Percentiles rank a stretch among this genome's conserved stretches.
These are phyloP conservation scores for Fistulifera pelliculosa DNA, from an alignment of 108 stramenopile genomes.

Conservation along the genomic window DNA sequence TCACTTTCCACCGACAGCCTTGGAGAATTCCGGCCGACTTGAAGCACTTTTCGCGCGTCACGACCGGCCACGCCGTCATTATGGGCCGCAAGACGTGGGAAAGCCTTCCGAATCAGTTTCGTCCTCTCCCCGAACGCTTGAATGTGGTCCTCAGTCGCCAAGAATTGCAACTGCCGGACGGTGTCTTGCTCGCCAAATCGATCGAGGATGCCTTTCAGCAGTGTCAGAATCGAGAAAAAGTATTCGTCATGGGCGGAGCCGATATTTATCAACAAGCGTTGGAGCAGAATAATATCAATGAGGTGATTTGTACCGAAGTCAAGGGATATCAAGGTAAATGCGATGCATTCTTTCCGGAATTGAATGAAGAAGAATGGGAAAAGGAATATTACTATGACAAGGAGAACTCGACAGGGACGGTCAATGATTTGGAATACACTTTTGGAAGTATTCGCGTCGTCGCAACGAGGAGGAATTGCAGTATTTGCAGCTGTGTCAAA, in stretches of 20 bases:
- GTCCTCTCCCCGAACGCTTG: constrained; percentile 81
- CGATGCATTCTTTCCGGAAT: constrained; percentile 74
- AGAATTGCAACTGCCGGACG: constrained; percentile 11
- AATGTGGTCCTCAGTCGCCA: constrained; percentile 88
- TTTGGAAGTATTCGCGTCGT: constrained; percentile 43
- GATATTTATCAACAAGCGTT: constrained; percentile 84
- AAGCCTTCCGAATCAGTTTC: constrained; percentile 89
- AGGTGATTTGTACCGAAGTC: constrained; percentile 64
- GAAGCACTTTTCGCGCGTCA: constrained; percentile 73
- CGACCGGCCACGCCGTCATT: constrained; percentile 88
- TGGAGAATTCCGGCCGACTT: constrained; percentile 80
- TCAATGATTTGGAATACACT: constrained; percentile 33
- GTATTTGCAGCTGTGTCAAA: constrained; percentile 88
- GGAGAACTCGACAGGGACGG: constrained; percentile 2
- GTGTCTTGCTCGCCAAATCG: constrained; percentile 64
- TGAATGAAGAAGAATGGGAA: constrained; percentile 45
- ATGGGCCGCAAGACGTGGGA: constrained; percentile 99
- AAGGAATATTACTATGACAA: constrained; percentile 16
- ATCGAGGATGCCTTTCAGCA: constrained; percentile 62
- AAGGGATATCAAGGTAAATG: constrained; percentile 46
- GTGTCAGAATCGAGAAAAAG: constrained; percentile 44
- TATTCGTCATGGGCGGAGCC: constrained; percentile 94
- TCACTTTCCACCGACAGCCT: constrained; percentile 26
- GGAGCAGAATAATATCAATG: constrained; percentile 46
- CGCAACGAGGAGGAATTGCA: constrained; percentile 87